A percentile compares a stretch with the other conserved stretches of the same genome.
Evolutionary conservation across 768 basidiomycete genomes (phyloP).

Genomic region (Tephrocybe sp.): DNA sequence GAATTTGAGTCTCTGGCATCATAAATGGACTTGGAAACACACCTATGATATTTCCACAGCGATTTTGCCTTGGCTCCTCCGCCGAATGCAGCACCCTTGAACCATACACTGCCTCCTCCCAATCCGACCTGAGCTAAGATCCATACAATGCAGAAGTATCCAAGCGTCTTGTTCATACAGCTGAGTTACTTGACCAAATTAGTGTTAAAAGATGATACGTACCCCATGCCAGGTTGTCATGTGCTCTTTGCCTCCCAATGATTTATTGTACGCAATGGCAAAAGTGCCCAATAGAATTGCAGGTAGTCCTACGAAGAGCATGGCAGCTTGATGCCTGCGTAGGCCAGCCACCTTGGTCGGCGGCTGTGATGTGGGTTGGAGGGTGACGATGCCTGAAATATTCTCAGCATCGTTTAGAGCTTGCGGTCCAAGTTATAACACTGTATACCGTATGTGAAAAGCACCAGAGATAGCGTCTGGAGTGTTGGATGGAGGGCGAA

Average conservation of each 20-base stretch:
- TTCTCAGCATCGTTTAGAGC: neutral
- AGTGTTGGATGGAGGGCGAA: constrained; percentile 67
- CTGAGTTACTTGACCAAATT: neutral
- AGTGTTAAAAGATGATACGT: constrained; percentile 19
- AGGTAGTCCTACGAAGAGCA: constrained; percentile 54
- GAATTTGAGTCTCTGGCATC: constrained; percentile 1
- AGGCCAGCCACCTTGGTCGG: constrained; percentile 66
- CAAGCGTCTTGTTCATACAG: constrained; percentile 46
- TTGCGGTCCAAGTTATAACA: neutral
- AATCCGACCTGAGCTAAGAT: constrained; percentile 55
- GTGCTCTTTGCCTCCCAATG: constrained; percentile 44
- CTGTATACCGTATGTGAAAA: constrained; percentile 59
- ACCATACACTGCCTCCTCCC: constrained; percentile 81
- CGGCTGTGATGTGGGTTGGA: constrained; percentile 70
- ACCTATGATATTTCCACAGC: constrained; percentile 86
- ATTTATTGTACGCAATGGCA: constrained; percentile 66
- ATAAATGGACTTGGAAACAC: constrained; percentile 6
- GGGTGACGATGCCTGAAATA: constrained; percentile 62
- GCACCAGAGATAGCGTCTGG: constrained; percentile 52
- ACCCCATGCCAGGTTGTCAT: constrained; percentile 79
- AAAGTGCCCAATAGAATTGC: constrained; percentile 55
- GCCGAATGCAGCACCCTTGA: constrained; percentile 64
- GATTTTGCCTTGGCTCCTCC: constrained; percentile 68
- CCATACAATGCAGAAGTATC: constrained; percentile 61
- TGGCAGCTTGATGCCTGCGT: constrained; percentile 63